These are phyloP conservation scores for Panicum hallii DNA, from an alignment of 202 grass and related monocot species.

Conservation along the genomic window DNA sequence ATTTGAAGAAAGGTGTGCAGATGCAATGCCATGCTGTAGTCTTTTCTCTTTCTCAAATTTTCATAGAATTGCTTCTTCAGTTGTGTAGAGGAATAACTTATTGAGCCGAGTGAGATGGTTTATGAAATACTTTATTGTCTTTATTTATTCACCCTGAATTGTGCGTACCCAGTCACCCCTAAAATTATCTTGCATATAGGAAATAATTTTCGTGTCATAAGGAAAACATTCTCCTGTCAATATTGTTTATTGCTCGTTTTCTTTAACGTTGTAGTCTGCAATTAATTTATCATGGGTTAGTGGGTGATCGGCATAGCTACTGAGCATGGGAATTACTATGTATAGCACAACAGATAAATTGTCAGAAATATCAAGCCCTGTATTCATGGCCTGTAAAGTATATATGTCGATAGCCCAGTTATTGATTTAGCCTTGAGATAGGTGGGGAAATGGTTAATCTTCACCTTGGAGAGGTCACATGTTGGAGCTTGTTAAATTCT, in stretches of 20 bases:
- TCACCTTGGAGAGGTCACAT: constrained; percentile 1
- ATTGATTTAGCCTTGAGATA: background rate
- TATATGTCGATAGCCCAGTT: background rate
- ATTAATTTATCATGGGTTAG: background rate
- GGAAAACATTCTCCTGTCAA: background rate
- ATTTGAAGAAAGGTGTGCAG: constrained; percentile 95
- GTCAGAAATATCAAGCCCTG: constrained; percentile 15
- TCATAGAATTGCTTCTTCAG: background rate
- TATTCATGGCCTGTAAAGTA: constrained; percentile 8
- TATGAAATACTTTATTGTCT: constrained; percentile 12
- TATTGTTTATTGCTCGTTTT: background rate
- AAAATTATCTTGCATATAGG: constrained; percentile 15
- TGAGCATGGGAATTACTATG: constrained; percentile 1
- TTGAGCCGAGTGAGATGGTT: background rate
- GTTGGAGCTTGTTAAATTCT: constrained; percentile 5
- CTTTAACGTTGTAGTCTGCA: background rate
- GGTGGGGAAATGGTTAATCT: background rate
- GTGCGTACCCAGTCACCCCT: background rate
- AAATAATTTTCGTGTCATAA: background rate
- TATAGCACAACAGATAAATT: constrained; percentile 11
- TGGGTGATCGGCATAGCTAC: background rate
- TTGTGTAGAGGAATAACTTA: constrained; percentile 27
- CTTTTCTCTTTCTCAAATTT: constrained; percentile 25
- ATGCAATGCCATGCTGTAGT: constrained; percentile 19
- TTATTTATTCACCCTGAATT: background rate